Base-by-base conservation (phyloP, 2,329 filamentous ascomycete species). In the Arthrinium phaeospermum region DNA sequence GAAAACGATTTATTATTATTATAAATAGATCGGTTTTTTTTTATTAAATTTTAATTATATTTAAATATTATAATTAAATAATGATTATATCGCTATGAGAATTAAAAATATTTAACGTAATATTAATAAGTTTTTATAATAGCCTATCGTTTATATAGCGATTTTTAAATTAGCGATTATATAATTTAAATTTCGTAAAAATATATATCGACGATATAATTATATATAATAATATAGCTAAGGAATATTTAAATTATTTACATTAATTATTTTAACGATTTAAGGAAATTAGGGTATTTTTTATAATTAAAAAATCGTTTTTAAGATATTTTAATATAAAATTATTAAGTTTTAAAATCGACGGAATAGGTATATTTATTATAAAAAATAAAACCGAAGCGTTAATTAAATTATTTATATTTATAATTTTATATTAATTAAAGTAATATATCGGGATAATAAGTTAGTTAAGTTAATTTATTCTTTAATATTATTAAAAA, bases 41-140 rank as follows among this genome's bases (percentile, higher is more conserved):
- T 10, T 10, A 41, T 10, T 41, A 41, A 41, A 41, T 10, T 41
- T 41, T 41, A 41, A 41, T 41, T 2, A 10, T 41, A 10, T 1
- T 41, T 10, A 41, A 41, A 10, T 57, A 57, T 53, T 71, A 68
- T 61, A 68, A 71, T 57, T 47, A 69, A 45, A 47, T 71, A 67
- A 44, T 27, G 24, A 71, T 41, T 22, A 24, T 44, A 64, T 71
- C 41, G 14, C 8, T 34, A 64, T 22, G 22, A 37, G n/a, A 10
- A 5, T 67, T 67, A 41, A 44, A 37, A 41, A 2, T n/a, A 7
- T 67, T 67, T 12, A 67, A 37, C 6, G 14, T 37, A 37, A 41
- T 67, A 10, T 37, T 67, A 19, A 67, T 67, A 67, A 41, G 1
- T 41, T 41, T 67, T 67, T 13, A 41, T n/a, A 67, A 67, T 41